Base-by-base conservation (phyloP, 495 filamentous ascomycete species). In the Xylaria palmicola region DNA sequence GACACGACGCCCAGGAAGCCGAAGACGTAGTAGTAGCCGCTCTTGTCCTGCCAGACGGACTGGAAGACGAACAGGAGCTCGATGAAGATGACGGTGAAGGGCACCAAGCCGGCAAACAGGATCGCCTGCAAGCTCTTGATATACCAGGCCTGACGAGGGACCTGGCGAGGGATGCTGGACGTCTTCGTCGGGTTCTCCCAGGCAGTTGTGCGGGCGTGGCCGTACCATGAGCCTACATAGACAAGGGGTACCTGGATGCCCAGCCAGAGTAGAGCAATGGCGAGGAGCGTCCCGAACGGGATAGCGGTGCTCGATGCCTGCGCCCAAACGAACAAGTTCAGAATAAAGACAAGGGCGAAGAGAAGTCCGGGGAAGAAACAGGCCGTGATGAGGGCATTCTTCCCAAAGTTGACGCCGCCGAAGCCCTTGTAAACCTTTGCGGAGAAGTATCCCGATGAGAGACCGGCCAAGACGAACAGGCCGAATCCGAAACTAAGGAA, bases 111-210 rank as follows among this genome's bases (percentile, higher is more conserved):
- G 0, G 90, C 90, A 12, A 96, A 72, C 15, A 95, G 69, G 6
- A 88, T 81, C 1, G 86, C 81, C 37, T 86, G 80, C 4, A 85
- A 65, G 48, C 76, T 81, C 55, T 81, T 83, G 54, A 87, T 81
- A 66, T 95, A 92, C 93, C 93, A 96, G 2, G 90, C 79, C 70
- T 93, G 90, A 8, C 72, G 72, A 5, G 93, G 92, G 10, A 96
- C 84, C 70, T 89, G 91, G 2, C 93, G 85, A 15, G 90, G 74
- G 40, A 90, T 83, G 17, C 78, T 77, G 49, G 84, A 87, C 7
- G 92, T 92, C 72, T 93, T 93, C 63, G 92, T 91, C 4, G 93
- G 93, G 72, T 94, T 91, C 56, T 91, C 89, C 90, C 91, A 97
- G 0, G 90, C 75, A 4, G 78, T 77, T 0, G 83, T 80, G 10